Conservation (phyloP, 129 eudicot species). For the Lactuca sativa region DNA sequence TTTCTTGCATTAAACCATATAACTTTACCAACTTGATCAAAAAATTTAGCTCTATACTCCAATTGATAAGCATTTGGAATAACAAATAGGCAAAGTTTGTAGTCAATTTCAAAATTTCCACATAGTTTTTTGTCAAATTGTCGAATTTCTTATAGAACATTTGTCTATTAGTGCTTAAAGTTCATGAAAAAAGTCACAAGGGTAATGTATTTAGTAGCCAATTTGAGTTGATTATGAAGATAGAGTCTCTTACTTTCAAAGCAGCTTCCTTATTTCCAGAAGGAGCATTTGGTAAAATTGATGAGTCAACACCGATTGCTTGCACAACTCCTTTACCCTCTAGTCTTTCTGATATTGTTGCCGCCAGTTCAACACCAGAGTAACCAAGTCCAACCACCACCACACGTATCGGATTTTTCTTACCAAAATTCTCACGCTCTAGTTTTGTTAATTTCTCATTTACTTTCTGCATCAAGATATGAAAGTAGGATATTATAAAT, state of each 20-base stretch:
- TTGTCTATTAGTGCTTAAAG: neutral
- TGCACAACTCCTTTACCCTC: conserved; percentile 79
- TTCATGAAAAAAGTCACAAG: neutral
- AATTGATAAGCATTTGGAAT: no score
- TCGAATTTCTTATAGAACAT: no score
- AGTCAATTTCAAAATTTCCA: no score
- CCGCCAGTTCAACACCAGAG: conserved; percentile 91
- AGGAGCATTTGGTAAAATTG: conserved; percentile 79
- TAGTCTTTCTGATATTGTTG: conserved; percentile 89
- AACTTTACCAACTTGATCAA: no score
- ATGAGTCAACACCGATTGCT: conserved; percentile 68
- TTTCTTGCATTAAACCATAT: no score
- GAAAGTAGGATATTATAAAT: no score
- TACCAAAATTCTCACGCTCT: conserved; percentile 70
- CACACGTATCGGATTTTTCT: conserved; percentile 60
- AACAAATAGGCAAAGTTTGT: no score
- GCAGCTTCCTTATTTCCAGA: conserved; percentile 92
- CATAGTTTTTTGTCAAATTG: no score
- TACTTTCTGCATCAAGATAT: conserved; percentile 61
- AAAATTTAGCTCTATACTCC: no score
- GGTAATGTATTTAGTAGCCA: neutral
- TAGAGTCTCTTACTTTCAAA: conserved; percentile 54
- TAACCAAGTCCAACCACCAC: conserved; percentile 98
- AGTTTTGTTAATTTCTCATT: conserved; percentile 59
- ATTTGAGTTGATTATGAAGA: neutral